A percentile compares a stretch with the other conserved stretches of the same genome.
Conservation (phyloP, 78 protist species). For the Dictyostelium brefeldianum region DNA sequence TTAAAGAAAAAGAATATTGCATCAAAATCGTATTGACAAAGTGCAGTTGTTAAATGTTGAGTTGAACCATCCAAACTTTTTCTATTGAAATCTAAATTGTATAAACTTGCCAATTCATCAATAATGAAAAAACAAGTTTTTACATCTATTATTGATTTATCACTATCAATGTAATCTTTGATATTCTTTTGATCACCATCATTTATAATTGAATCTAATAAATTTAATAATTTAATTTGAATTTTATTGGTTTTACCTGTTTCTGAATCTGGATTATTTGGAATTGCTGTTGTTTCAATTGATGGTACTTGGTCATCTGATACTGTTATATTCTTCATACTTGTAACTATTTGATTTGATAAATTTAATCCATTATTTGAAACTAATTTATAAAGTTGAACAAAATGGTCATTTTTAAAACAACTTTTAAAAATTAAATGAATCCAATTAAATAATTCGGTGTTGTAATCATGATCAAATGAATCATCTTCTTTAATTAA, state of each 20-base stretch:
- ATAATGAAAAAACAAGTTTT: constrained; percentile 32
- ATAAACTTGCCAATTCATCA: constrained; percentile 34
- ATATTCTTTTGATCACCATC: constrained; percentile 39
- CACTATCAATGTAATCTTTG: constrained; percentile 18
- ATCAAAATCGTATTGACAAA: constrained; percentile 35
- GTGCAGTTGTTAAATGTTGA: background rate
- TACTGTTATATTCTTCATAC: background rate
- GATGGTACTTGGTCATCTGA: background rate
- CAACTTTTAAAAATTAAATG: constrained; percentile 33
- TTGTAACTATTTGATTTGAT: background rate
- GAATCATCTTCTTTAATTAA: background rate
- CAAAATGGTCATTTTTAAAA: constrained; percentile 18
- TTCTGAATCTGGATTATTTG: background rate
- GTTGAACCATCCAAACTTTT: background rate
- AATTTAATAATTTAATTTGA: constrained; percentile 38
- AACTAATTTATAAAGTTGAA: background rate
- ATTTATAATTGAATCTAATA: constrained; percentile 51
- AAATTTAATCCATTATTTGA: background rate
- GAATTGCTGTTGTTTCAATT: background rate
- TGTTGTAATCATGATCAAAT: background rate
- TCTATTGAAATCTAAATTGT: constrained; percentile 50
- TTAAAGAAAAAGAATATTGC: constrained; percentile 55
- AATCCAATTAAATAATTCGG: constrained; percentile 61
- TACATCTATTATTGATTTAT: constrained; percentile 28
- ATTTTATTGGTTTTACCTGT: constrained; percentile 15